phyloP scores from a whole-genome alignment of 2,329 filamentous ascomycete species.

The Aspergillus fijiensis region DNA sequence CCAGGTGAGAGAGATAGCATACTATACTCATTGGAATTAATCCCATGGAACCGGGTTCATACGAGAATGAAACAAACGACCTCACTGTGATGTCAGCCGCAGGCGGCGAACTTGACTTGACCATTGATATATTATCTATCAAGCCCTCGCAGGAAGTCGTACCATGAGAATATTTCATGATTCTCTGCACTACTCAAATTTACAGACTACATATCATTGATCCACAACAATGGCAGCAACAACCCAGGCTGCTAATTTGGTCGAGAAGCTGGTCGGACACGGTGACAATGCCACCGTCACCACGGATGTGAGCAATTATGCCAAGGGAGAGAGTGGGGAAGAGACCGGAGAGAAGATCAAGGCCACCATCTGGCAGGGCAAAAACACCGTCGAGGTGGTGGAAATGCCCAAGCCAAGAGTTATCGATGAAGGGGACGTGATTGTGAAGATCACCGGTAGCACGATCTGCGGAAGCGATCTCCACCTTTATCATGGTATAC shows the following conservation, averaged over 20 bases:
- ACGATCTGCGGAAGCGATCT: conserved; percentile 63
- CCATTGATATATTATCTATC: not conserved
- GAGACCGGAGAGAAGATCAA: conserved; percentile 66
- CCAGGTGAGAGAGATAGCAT: too few relatives aligned
- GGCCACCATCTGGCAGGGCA: conserved; percentile 78
- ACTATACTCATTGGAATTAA: not conserved
- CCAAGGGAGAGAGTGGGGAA: conserved; percentile 53
- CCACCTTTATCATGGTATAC: conserved; percentile 48
- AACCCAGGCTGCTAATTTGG: conserved; percentile 65
- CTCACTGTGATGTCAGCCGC: conserved; percentile 23
- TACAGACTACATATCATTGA: too few relatives aligned
- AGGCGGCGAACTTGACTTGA: not conserved
- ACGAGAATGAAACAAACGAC: conserved; percentile 4
- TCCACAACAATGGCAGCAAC: conserved; percentile 52
- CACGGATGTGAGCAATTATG: conserved; percentile 71
- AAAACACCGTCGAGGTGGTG: conserved; percentile 72
- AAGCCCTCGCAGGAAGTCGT: not conserved
- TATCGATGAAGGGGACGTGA: conserved; percentile 72
- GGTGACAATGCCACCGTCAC: conserved; percentile 61
- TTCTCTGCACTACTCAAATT: too few relatives aligned
- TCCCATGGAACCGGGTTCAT: not conserved
- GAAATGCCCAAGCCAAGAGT: conserved; percentile 70
- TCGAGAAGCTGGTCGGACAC: conserved; percentile 69
- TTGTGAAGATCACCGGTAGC: conserved; percentile 71
- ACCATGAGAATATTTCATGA: not conserved